Conservation (phyloP, 2,329 filamentous ascomycete genomes). For the Byssoonygena ceratinophila region DNA sequence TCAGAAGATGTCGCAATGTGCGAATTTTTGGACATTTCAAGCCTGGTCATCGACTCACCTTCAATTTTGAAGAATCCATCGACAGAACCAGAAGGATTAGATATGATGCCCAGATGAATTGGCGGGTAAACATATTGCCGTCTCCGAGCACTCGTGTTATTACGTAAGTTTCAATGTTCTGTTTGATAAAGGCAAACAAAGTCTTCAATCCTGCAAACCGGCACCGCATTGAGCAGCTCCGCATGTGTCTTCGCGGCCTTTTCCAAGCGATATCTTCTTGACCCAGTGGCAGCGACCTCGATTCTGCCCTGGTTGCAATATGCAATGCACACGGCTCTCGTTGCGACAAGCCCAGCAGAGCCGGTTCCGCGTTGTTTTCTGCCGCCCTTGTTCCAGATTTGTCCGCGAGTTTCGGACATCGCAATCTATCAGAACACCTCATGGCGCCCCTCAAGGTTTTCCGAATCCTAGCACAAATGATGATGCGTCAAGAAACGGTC, state of each 20-base stretch:
- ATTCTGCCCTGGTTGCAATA: conserved; percentile 22
- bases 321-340: conserved; percentile 30
- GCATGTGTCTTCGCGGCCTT: conserved; percentile 5
- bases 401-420: conserved; percentile 8
- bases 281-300: conserved; percentile 14
- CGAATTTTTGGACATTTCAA: too few relatives aligned
- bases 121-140: background rate
- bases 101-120: too few relatives aligned
- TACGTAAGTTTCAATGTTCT: background rate
- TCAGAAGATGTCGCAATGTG: too few relatives aligned
- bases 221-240: conserved; percentile 1
- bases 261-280: conserved; percentile 3
- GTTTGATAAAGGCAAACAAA: background rate
- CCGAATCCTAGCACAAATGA: background rate
- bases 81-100: too few relatives aligned
- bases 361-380: background rate
- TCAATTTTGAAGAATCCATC: too few relatives aligned
- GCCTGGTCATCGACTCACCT: too few relatives aligned
- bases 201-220: background rate
- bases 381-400: conserved; percentile 17
- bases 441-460: background rate
- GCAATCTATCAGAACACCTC: background rate
- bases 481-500: background rate
- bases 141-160: background rate
- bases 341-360: conserved; percentile 18